Base-by-base conservation (phyloP, 176 grass and related monocot genomes). In the Avena insularis region DNA sequence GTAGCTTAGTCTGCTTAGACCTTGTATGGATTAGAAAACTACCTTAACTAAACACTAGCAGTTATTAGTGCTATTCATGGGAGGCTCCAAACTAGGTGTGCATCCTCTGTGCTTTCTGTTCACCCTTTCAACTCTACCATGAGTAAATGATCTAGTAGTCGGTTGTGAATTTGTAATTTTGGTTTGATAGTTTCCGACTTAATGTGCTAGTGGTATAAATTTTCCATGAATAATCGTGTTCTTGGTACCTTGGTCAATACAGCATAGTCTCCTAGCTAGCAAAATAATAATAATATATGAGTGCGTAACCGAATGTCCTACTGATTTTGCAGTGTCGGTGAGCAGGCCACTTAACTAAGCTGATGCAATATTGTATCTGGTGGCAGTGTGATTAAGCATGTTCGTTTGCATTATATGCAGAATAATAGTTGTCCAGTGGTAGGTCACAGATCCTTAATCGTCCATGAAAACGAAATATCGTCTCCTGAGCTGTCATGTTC, bases 271-370 rank as follows among this genome's bases (percentile, higher is more conserved):
- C n/a, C 82, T 15, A 9, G 13, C 11, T 29, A 38, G 20, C 2
- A 51, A 38, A 19, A 11, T 0, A 69, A 69, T 40, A 40, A 29
- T 29, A 29, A 19, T 82, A 40, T 51, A 45, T 12, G 84, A 79
- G 40, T 17, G 19, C 57, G 25, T 4, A 53, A 19, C 81, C n/a
- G 63, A 40, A 79, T 51, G 62, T 10, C 55, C 53, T 62, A 21
- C 46, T 82, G 82, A 88, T 78, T 88, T 82, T 70, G 78, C 71
- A 78, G 90, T 91, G 90, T 91, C 90, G 90, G 90, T 88, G 82
- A 82, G 82, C 19, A 51, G 53, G 35, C 82, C 45, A 88, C 61
- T 88, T 91, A 86, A 53, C 54, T 78, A 5, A 19, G 53, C 33
- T 77, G 82, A 85, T 69, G 54, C 90, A 35, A 78, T 83, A 66